These are phyloP conservation scores for Podospora sp. DNA, from an alignment of 495 filamentous ascomycete species.

Conservation along the genomic window DNA sequence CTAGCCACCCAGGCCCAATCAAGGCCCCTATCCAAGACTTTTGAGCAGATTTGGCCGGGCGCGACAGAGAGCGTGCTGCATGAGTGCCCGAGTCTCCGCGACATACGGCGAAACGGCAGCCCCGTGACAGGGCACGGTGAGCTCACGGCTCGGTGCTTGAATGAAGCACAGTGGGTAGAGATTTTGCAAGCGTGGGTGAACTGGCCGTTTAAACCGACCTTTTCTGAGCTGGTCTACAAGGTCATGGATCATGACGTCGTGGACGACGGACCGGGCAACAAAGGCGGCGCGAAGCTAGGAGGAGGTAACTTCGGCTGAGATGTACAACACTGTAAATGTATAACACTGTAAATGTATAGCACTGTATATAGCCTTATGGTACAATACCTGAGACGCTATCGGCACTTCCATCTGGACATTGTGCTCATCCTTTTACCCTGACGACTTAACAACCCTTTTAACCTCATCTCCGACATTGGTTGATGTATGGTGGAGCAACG, in stretches of 20 bases:
- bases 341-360: not conserved
- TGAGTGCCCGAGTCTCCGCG: slow-evolving; percentile 43
- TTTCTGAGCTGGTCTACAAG: slow-evolving; percentile 43
- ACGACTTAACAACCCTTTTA: too few species aligned
- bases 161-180: slow-evolving; percentile 49
- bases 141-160: slow-evolving; percentile 47
- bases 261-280: too few species aligned
- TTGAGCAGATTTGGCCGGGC: slow-evolving; percentile 42
- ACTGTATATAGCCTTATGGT: not conserved
- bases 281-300: too few species aligned
- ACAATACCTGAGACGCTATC: too few species aligned
- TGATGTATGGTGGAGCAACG: too few species aligned
- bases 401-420: too few species aligned
- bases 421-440: too few species aligned
- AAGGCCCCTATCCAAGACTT: slow-evolving; percentile 26
- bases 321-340: too few species aligned
- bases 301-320: too few species aligned
- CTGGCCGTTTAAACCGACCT: slow-evolving; percentile 61
- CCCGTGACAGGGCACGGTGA: slow-evolving; percentile 31
- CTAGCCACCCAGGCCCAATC: slow-evolving; percentile 5
- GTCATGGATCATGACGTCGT: slow-evolving; percentile 33
- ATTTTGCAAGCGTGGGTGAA: slow-evolving; percentile 54
- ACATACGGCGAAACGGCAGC: slow-evolving; percentile 46
- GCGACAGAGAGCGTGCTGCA: slow-evolving; percentile 45
- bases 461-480: too few species aligned